Percentiles rank a stretch among this genome's conserved stretches.
phyloP scores from a whole-genome alignment of 2,329 filamentous ascomycete species.

The Colletotrichum viniferum region DNA sequence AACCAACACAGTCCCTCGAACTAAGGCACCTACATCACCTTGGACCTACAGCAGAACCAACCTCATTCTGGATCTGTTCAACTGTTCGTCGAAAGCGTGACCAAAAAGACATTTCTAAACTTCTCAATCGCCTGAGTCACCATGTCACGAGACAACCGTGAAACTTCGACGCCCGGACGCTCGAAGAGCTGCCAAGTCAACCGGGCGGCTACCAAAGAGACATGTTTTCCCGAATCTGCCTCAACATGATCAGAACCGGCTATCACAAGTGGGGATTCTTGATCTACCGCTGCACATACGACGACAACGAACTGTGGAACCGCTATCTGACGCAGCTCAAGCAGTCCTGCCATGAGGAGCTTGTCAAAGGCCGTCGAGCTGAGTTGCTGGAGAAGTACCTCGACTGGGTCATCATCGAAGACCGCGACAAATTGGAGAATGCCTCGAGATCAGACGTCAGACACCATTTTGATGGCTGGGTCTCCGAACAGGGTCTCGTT shows the following conservation, averaged over 20 bases:
- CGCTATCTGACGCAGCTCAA: neutral
- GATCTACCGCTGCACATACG: conserved; percentile 23
- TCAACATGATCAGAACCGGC: neutral
- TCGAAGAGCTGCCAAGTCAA: neutral
- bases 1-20: neutral
- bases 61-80: too few relatives aligned
- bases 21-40: too few relatives aligned
- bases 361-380: neutral
- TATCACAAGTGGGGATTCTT: conserved; percentile 22
- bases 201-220: neutral
- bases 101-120: too few relatives aligned
- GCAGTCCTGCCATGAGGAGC: neutral
- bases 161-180: neutral
- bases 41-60: too few relatives aligned
- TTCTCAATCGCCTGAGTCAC: too few relatives aligned
- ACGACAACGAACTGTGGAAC: conserved; percentile 15
- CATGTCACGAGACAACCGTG: too few relatives aligned
- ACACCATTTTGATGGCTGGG: neutral
- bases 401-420: conserved; percentile 5
- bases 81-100: too few relatives aligned
- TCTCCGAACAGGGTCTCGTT: neutral
- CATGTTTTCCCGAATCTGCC: neutral
- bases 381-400: conserved; percentile 1
- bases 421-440: neutral
- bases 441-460: neutral